A percentile compares a stretch with the other conserved stretches of the same genome.
Evolutionary conservation across 73 alveolate species (phyloP).

Genomic region (Tetrahymena borealis): DNA sequence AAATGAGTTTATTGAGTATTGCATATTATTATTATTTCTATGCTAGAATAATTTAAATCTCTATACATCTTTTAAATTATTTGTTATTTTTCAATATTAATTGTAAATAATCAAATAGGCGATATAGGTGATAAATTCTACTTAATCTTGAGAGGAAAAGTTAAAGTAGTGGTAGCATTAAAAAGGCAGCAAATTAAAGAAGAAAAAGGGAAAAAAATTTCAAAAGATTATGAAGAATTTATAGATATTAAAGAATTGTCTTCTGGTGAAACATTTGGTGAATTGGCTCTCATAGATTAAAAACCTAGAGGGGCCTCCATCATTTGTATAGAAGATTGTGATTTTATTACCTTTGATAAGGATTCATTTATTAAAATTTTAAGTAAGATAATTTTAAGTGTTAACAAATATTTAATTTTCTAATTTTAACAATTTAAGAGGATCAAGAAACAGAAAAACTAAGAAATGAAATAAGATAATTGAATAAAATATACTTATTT

Average conservation of each 20-base stretch:
- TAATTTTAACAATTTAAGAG: neutral
- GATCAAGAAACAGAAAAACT: neutral
- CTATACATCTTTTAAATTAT: no score
- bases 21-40: no score
- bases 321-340: neutral
- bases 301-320: neutral
- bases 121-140: conserved; percentile 16
- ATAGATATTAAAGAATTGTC: neutral
- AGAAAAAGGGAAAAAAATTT: neutral
- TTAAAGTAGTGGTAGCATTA: neutral
- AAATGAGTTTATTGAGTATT: no score
- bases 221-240: neutral
- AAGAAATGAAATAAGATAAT: neutral
- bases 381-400: neutral
- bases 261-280: neutral
- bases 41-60: no score
- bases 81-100: no score
- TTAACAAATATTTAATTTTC: neutral
- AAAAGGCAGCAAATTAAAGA: neutral
- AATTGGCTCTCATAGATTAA: neutral
- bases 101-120: neutral
- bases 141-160: conserved; percentile 8
- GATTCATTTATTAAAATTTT: neutral
- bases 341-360: neutral
- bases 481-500: neutral